Conservation (phyloP, 495 filamentous ascomycete genomes). For the Evansstolkia leycettana region DNA sequence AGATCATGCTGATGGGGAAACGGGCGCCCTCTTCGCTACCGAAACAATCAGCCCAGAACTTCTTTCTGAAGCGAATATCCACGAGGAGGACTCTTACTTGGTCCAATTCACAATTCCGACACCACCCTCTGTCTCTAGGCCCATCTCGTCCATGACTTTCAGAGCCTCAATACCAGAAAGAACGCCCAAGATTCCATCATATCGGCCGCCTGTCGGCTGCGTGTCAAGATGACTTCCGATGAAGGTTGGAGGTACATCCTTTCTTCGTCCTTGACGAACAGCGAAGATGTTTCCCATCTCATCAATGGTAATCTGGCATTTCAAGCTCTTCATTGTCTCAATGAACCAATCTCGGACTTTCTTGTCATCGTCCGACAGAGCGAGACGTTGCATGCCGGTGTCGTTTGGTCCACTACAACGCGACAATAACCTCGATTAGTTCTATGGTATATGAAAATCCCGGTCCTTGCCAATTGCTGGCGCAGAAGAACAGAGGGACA, state of each 20-base stretch:
- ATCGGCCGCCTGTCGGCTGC: slow-evolving; percentile 61
- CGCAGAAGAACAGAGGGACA: too few relatives aligned
- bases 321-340: slow-evolving; percentile 46
- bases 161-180: slow-evolving; percentile 61
- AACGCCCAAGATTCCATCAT: slow-evolving; percentile 67
- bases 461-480: too few relatives aligned
- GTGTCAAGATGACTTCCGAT: slow-evolving; percentile 70
- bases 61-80: too few relatives aligned
- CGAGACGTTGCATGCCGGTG: slow-evolving; percentile 54
- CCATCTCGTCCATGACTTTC: slow-evolving; percentile 52
- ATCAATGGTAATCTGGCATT: slow-evolving; percentile 50
- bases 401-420: slow-evolving; percentile 38
- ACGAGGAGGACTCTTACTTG: slow-evolving; percentile 31
- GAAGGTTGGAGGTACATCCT: slow-evolving; percentile 47
- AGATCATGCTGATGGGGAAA: slow-evolving; percentile 66
- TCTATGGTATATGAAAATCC: not conserved
- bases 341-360: slow-evolving; percentile 66
- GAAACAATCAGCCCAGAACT: not conserved
- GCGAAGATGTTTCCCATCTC: slow-evolving; percentile 72
- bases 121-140: slow-evolving; percentile 56
- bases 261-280: slow-evolving; percentile 44
- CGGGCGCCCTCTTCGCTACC: slow-evolving; percentile 62
- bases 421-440: not conserved
- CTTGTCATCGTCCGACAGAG: slow-evolving; percentile 60
- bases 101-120: slow-evolving; percentile 75